These are phyloP conservation scores for Pleurotus citrinopileatus DNA, from an alignment of 768 basidiomycete genomes.

Conservation along the genomic window DNA sequence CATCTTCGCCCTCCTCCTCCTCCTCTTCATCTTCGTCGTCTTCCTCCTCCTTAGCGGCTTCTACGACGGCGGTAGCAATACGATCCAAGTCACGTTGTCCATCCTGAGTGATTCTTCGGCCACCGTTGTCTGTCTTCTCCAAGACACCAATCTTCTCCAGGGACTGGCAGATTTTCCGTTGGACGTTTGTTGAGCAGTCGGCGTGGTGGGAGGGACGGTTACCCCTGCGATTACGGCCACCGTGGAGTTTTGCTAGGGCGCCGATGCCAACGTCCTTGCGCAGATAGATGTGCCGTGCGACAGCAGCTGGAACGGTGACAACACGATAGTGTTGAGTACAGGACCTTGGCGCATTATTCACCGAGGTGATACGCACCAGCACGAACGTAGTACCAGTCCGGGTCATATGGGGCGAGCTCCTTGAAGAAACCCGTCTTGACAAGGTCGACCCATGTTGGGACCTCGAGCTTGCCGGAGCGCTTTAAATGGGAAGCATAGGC, in stretches of 20 bases:
- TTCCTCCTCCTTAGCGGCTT: conserved; percentile 70
- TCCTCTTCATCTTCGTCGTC: conserved; percentile 75
- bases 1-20: conserved; percentile 61
- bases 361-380: conserved; percentile 94
- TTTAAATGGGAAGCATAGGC: conserved; percentile 97
- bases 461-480: conserved; percentile 98
- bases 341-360: too few relatives aligned
- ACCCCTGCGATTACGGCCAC: conserved; percentile 92
- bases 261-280: conserved; percentile 96
- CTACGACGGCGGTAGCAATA: conserved; percentile 87
- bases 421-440: conserved; percentile 98
- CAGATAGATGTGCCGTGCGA: conserved; percentile 99
- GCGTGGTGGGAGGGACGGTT: conserved; percentile 96
- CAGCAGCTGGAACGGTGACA: too few relatives aligned
- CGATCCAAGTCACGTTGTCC: conserved; percentile 95
- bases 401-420: conserved; percentile 98
- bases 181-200: conserved; percentile 80
- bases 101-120: conserved; percentile 94
- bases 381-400: conserved; percentile 99
- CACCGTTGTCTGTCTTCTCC: conserved; percentile 91
- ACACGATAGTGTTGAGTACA: too few relatives aligned
- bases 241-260: conserved; percentile 93
- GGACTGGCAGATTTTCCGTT: conserved; percentile 94
- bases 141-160: conserved; percentile 99
- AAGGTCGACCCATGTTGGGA: conserved; percentile 96